Evolutionary conservation across 2,329 filamentous ascomycete genomes (phyloP).

Genomic region (Aplosporella prunicola): DNA sequence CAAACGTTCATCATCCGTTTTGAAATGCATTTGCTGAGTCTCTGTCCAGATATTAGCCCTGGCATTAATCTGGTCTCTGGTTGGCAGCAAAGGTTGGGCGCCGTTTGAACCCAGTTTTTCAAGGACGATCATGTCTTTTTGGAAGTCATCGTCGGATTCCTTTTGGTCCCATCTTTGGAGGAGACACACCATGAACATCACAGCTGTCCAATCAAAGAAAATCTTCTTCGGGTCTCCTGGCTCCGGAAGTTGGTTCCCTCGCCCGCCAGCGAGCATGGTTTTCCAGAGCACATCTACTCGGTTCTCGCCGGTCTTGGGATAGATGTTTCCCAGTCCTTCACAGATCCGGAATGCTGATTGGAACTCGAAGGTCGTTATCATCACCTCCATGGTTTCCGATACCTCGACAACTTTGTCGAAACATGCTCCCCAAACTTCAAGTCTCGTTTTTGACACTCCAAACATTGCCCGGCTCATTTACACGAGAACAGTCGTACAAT

Average conservation of each 20-base stretch:
- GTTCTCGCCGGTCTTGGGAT: neutral
- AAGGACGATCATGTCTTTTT: neutral
- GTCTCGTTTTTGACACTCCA: neutral
- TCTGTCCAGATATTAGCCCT: neutral
- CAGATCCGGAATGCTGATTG: neutral
- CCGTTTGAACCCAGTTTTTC: neutral
- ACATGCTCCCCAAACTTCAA: neutral
- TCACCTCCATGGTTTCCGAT: neutral
- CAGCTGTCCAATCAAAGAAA: neutral
- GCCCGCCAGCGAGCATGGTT: neutral
- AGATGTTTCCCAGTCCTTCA: neutral
- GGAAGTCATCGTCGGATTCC: neutral
- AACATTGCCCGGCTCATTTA: no score
- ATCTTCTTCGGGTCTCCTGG: neutral
- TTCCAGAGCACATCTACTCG: neutral
- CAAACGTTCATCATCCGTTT: neutral
- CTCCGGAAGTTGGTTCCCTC: neutral
- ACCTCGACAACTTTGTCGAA: neutral
- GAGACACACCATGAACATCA: neutral
- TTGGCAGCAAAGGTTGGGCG: neutral
- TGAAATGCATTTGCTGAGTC: neutral
- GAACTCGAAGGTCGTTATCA: neutral
- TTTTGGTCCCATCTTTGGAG: neutral
- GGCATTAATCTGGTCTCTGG: neutral
- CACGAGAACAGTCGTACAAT: no score